Percentiles rank a stretch among this genome's conserved stretches.
These are phyloP conservation scores for Xylariaceae sp. DNA, from an alignment of 2,329 filamentous ascomycete genomes.

Conservation along the genomic window DNA sequence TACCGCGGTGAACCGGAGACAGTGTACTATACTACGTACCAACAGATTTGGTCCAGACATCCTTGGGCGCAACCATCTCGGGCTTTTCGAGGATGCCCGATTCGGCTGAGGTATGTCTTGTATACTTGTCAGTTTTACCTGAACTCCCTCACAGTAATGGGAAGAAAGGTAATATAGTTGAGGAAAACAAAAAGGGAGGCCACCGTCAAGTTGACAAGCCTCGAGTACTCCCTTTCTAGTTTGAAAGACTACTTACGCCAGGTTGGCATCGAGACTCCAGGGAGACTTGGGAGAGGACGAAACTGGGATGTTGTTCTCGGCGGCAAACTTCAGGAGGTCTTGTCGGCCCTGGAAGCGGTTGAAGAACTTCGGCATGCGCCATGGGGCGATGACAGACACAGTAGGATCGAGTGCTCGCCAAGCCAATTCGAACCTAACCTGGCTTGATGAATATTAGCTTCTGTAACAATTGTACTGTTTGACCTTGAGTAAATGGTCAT, in stretches of 20 bases:
- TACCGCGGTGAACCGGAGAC: background rate
- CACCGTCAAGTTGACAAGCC: too few relatives aligned
- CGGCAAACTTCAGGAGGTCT: slow-evolving; percentile 63
- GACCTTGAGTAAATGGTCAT: too few relatives aligned
- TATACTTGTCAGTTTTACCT: too few relatives aligned
- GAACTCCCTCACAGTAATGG: too few relatives aligned
- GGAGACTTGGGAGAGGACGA: slow-evolving; percentile 14
- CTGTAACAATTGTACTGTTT: background rate
- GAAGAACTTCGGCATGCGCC: slow-evolving; percentile 68
- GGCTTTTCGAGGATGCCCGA: slow-evolving; percentile 63
- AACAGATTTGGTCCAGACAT: slow-evolving; percentile 68
- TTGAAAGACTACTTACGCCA: background rate
- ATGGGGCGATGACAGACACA: slow-evolving; percentile 64
- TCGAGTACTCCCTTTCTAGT: background rate
- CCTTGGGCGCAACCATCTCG: slow-evolving; percentile 58
- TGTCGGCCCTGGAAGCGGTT: slow-evolving; percentile 68
- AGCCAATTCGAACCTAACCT: slow-evolving; percentile 40
- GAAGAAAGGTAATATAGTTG: background rate
- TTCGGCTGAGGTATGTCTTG: slow-evolving; percentile 30
- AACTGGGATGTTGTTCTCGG: slow-evolving; percentile 12
- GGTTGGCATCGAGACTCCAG: slow-evolving; percentile 8
- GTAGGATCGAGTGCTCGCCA: slow-evolving; percentile 25
- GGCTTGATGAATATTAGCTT: slow-evolving; percentile 22
- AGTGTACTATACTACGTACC: slow-evolving; percentile 18
- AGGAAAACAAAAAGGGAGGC: too few relatives aligned